phyloP scores from a whole-genome alignment of 441 rosid species.

The Mallotus repandus region DNA sequence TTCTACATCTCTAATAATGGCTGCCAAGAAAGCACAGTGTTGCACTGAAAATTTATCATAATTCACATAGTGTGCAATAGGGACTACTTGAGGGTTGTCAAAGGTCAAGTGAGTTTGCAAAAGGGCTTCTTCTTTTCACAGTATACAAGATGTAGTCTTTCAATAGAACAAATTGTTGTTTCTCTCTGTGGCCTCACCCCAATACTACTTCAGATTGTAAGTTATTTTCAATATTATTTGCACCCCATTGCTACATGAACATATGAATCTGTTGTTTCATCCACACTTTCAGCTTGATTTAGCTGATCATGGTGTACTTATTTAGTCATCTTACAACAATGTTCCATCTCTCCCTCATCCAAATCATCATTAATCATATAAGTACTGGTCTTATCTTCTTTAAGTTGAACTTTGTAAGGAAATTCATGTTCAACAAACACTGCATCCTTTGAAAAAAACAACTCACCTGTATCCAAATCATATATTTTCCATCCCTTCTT shows the following conservation, averaged over 20 bases:
- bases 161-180: background rate
- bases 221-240: too few relatives aligned
- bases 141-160: background rate
- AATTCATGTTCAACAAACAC: background rate
- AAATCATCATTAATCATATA: background rate
- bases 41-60: slow-evolving; percentile 5
- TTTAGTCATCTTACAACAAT: too few relatives aligned
- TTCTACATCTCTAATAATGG: background rate
- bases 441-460: background rate
- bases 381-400: background rate
- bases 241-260: too few relatives aligned
- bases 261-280: too few relatives aligned
- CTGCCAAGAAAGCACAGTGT: background rate
- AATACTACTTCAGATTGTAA: too few relatives aligned
- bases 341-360: too few relatives aligned
- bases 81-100: background rate
- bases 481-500: slow-evolving; percentile 14
- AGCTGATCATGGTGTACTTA: too few relatives aligned
- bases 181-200: background rate
- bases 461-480: background rate
- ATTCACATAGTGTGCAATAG: slow-evolving; percentile 13
- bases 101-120: background rate
- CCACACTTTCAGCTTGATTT: too few relatives aligned
- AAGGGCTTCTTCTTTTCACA: too few relatives aligned
- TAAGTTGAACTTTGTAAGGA: background rate